phyloP scores from a whole-genome alignment of 2,329 filamentous ascomycete species.

The Aspergillus melleus region DNA sequence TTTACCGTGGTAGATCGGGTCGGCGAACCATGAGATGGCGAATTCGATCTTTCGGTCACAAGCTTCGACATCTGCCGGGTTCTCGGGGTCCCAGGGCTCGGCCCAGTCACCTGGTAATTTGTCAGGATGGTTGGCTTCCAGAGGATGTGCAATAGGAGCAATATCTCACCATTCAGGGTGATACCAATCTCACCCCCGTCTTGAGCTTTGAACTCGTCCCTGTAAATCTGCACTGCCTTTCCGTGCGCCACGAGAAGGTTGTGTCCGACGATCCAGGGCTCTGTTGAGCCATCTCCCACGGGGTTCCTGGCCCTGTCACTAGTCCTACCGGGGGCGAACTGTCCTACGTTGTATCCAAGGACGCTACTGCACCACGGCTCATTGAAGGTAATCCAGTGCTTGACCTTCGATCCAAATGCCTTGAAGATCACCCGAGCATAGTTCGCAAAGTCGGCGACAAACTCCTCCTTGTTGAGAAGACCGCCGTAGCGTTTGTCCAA shows the following conservation, averaged over 20 bases:
- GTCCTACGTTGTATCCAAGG: slow-evolving; percentile 74
- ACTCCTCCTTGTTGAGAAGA: slow-evolving; percentile 76
- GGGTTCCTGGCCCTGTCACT: slow-evolving; percentile 71
- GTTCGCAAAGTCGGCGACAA: slow-evolving; percentile 75
- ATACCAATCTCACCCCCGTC: slow-evolving; percentile 80
- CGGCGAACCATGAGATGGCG: slow-evolving; percentile 82
- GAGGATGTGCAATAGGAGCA: not conserved
- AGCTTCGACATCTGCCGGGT: slow-evolving; percentile 73
- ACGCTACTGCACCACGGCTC: slow-evolving; percentile 85
- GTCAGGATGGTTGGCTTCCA: not conserved
- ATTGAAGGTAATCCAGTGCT: slow-evolving; percentile 89
- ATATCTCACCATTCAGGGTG: slow-evolving; percentile 69
- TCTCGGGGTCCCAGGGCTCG: slow-evolving; percentile 78
- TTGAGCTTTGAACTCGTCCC: slow-evolving; percentile 74
- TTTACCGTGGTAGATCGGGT: slow-evolving; percentile 80
- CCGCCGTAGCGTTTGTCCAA: slow-evolving; percentile 81
- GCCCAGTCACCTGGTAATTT: slow-evolving; percentile 64
- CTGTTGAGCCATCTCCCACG: slow-evolving; percentile 71
- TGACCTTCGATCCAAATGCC: slow-evolving; percentile 70
- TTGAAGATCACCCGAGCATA: slow-evolving; percentile 77
- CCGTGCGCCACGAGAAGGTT: slow-evolving; percentile 78
- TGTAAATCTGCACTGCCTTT: slow-evolving; percentile 76
- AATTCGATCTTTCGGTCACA: slow-evolving; percentile 82
- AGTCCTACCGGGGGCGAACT: slow-evolving; percentile 79
- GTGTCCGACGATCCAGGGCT: slow-evolving; percentile 82